Evolutionary conservation across 345 rosid genomes (phyloP).

Genomic region (Aethionema arabicum): DNA sequence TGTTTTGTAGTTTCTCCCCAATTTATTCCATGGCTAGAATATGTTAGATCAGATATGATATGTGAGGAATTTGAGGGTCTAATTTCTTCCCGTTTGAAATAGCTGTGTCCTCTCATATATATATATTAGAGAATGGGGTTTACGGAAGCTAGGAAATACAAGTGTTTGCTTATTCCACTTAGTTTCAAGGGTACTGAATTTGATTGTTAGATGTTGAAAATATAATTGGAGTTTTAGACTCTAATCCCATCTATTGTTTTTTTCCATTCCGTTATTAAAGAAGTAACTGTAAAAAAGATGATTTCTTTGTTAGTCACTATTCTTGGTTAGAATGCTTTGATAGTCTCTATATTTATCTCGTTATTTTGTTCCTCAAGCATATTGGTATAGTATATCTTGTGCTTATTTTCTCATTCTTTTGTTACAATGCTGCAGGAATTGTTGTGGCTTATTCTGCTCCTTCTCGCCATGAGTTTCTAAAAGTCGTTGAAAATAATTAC

Average conservation of each 20-base stretch:
- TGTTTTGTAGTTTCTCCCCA: background rate
- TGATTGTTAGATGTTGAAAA: conserved; percentile 11
- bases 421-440: conserved; percentile 52
- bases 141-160: background rate
- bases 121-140: background rate
- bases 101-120: background rate
- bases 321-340: background rate
- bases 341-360: background rate
- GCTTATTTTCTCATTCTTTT: conserved; percentile 27
- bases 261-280: background rate
- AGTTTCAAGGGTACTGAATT: background rate
- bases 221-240: background rate
- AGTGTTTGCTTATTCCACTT: background rate
- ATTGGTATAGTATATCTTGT: conserved; percentile 11
- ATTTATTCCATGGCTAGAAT: conserved; percentile 3
- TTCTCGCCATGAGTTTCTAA: conserved; percentile 74
- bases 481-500: conserved; percentile 83
- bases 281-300: background rate
- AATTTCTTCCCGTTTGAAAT: background rate
- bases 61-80: background rate
- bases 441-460: conserved; percentile 79
- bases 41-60: conserved; percentile 2
- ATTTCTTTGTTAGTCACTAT: conserved; percentile 1
- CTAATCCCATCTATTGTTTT: background rate
- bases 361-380: conserved; percentile 11